A percentile compares a stretch with the other conserved stretches of the same genome.
Evolutionary conservation across 306 rosid species (phyloP).

Genomic region (Malus asiatica): DNA sequence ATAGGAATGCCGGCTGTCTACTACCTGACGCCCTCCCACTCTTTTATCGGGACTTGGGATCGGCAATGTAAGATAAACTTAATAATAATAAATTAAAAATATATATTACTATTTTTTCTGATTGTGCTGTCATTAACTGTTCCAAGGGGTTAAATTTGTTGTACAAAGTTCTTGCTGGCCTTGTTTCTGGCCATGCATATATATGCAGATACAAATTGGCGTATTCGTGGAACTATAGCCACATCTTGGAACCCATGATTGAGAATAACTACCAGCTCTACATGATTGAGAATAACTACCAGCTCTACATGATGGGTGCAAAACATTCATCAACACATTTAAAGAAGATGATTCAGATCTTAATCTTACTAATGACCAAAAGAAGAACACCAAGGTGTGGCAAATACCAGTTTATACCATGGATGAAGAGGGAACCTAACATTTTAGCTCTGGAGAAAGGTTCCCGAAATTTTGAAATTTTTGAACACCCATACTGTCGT

Average conservation of each 20-base stretch:
- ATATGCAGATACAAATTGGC: constrained; percentile 71
- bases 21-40: too few relatives aligned
- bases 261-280: constrained; percentile 79
- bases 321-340: constrained; percentile 70
- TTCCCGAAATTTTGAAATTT: neutral
- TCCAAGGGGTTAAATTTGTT: neutral
- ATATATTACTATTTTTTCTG: neutral
- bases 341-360: constrained; percentile 69
- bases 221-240: constrained; percentile 70
- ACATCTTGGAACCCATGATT: constrained; percentile 52
- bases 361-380: constrained; percentile 84
- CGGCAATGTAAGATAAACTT: too few relatives aligned
- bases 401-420: constrained; percentile 68
- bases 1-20: too few relatives aligned
- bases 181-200: constrained; percentile 6
- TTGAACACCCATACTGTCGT: neutral
- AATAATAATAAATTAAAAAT: too few relatives aligned
- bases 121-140: neutral
- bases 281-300: constrained; percentile 91
- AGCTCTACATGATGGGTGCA: constrained; percentile 76
- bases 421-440: constrained; percentile 53
- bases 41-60: too few relatives aligned
- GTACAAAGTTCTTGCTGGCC: neutral
- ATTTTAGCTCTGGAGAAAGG: neutral
- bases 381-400: constrained; percentile 87